Evolutionary conservation across 163 green algal species (phyloP).

Genomic region (Volvox carteri): DNA sequence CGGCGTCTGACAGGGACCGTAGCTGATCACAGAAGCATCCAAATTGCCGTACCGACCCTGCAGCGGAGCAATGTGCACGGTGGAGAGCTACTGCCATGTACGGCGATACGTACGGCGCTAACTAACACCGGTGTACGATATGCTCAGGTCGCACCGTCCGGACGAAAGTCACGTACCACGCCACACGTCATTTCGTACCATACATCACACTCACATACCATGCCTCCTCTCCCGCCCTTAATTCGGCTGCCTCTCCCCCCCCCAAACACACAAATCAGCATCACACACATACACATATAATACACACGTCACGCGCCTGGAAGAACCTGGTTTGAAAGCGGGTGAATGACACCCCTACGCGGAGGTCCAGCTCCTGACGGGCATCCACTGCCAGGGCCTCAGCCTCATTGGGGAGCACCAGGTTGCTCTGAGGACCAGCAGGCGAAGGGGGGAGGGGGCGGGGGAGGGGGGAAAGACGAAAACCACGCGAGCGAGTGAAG

Average conservation of each 20-base stretch:
- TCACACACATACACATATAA: background rate
- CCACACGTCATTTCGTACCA: too few species aligned
- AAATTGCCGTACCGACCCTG: constrained; percentile 89
- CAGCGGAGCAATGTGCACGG: too few species aligned
- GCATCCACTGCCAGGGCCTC: constrained; percentile 84
- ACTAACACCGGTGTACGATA: too few species aligned
- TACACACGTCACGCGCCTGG: constrained; percentile 70
- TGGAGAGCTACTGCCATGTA: too few species aligned
- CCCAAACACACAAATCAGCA: background rate
- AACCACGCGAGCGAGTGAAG: too few species aligned
- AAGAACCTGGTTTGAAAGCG: constrained; percentile 86
- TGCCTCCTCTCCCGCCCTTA: too few species aligned
- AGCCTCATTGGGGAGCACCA: constrained; percentile 78
- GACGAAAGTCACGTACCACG: too few species aligned
- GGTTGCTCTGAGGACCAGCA: constrained; percentile 68
- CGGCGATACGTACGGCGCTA: too few species aligned
- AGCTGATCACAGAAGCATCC: constrained; percentile 82
- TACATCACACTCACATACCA: too few species aligned
- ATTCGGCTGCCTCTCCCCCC: too few species aligned
- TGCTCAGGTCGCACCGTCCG: too few species aligned
- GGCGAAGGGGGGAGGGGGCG: background rate
- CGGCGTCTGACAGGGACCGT: constrained; percentile 87
- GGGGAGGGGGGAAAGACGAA: too few species aligned
- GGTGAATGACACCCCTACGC: constrained; percentile 85
- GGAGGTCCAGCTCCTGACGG: constrained; percentile 84